A percentile compares a stretch with the other conserved stretches of the same genome.
phyloP scores from a whole-genome alignment of 1,139 yeast genomes.

The Blastobotrys apis region DNA sequence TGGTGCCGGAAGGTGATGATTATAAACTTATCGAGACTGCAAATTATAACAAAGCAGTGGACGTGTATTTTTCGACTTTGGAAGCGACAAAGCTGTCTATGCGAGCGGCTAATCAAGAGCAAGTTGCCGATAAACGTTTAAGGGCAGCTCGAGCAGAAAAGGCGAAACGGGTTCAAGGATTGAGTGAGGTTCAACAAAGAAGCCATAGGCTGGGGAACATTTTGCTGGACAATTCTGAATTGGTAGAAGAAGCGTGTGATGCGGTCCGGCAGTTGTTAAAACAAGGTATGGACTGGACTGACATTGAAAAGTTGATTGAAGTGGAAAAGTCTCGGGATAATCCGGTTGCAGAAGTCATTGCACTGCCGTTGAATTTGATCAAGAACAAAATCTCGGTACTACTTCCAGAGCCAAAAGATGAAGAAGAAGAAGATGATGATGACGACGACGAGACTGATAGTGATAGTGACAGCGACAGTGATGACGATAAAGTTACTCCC shows the following conservation, averaged over 20 bases:
- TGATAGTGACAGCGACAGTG: constrained; percentile 26
- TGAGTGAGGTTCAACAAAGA: constrained; percentile 58
- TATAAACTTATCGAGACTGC: constrained; percentile 22
- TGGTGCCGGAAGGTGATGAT: constrained; percentile 31
- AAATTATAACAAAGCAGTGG: constrained; percentile 80
- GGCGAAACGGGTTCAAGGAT: constrained; percentile 61
- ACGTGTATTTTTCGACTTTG: constrained; percentile 75
- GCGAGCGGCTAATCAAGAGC: constrained; percentile 71
- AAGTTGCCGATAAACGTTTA: constrained; percentile 66
- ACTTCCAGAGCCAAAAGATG: constrained; percentile 43
- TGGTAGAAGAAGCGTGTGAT: constrained; percentile 66
- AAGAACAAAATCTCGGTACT: constrained; percentile 62
- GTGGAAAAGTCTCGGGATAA: constrained; percentile 68
- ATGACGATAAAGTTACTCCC: constrained; percentile 16
- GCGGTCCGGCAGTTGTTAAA: constrained; percentile 64
- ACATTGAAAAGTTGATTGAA: constrained; percentile 70
- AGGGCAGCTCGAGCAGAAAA: constrained; percentile 74
- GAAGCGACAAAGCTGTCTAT: constrained; percentile 76
- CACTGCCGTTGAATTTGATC: constrained; percentile 64
- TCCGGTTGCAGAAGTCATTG: constrained; percentile 56
- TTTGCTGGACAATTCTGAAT: constrained; percentile 62
- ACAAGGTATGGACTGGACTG: constrained; percentile 94
- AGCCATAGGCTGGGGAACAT: constrained; percentile 70
- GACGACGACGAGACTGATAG: constrained; percentile 30
- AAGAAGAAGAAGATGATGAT: constrained; percentile 34